Base-by-base conservation (phyloP, 805 yeast species). In the Vanderwaltozyma yarrowii region DNA sequence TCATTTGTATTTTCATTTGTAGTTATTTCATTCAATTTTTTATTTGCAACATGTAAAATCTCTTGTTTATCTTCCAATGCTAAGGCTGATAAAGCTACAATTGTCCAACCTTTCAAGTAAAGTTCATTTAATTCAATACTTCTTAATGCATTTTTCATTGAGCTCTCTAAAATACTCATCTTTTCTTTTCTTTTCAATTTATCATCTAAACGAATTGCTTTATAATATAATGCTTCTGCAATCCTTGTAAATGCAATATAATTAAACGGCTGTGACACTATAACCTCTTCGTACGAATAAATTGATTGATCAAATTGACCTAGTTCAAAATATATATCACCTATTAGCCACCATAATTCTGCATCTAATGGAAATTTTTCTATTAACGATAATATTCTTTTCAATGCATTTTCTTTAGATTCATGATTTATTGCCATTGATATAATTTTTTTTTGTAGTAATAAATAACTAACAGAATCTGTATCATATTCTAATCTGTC, bases 331-430 rank as follows among this genome's bases (percentile, higher is more conserved):
- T 89, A 89, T n/a, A 71, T 64, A 27, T 75, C 74, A 3, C 77
- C 80, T 39, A 87, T 65, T 58, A 84, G 94, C 34, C 76, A 68
- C 95, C 94, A 86, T 2, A 81, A 64, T 45, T 80, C 77, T 2
- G 73, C 64, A 57, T 92, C 97, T 16, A 78, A 56, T 1, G 96
- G 95, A 47, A 58, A 56, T 39, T 54, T 50, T 20, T 60, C 63
- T 16, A 50, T 39, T 16, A 60, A 33, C 10, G 45, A 38, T 21
- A 55, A 35, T 26, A 46, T 44, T 9, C 45, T 42, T 6, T 42
- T 16, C 6, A 54, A 15, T 8, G 40, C 39, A 33, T 45, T 38
- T 33, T 50, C 52, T 13, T 40, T 42, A 14, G 45, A 37, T 21
- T 42, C 37, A 11, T 42, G 34, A 14, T 41, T 41, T 19, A 33